Percentiles rank a stretch among this genome's conserved stretches.
Evolutionary conservation across 2,329 filamentous ascomycete genomes (phyloP).

Genomic region (Phialemoniopsis sp.): DNA sequence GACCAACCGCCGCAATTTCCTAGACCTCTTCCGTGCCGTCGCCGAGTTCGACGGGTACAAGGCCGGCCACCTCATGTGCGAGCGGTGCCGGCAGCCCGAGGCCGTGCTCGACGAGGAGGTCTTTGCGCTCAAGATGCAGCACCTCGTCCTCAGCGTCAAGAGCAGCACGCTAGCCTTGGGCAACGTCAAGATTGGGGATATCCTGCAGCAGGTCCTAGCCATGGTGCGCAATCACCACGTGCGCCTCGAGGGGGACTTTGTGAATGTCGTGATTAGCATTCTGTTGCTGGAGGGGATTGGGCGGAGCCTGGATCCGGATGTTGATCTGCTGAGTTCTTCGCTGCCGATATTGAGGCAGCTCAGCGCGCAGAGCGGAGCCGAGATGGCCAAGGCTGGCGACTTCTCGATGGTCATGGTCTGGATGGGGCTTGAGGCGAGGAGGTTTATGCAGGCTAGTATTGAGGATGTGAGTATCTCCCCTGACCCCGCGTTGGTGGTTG

Average conservation of each 20-base stretch:
- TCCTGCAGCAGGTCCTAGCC: constrained; percentile 80
- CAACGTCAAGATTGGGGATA: constrained; percentile 93
- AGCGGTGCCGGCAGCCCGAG: constrained; percentile 87
- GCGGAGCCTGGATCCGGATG: constrained; percentile 75
- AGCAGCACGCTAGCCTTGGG: constrained; percentile 85
- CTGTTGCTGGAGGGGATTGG: constrained; percentile 92
- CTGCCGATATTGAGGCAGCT: constrained; percentile 87
- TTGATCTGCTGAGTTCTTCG: constrained; percentile 82
- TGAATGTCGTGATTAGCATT: constrained; percentile 96
- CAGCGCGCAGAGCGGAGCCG: constrained; percentile 69
- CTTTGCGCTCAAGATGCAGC: constrained; percentile 95
- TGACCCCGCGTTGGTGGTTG: neutral
- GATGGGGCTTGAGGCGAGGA: constrained; percentile 83
- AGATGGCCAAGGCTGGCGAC: constrained; percentile 68
- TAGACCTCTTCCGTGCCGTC: constrained; percentile 92
- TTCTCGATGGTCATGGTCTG: constrained; percentile 87
- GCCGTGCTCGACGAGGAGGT: constrained; percentile 85
- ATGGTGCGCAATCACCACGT: constrained; percentile 96
- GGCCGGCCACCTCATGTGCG: constrained; percentile 92
- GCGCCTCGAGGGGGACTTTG: constrained; percentile 91
- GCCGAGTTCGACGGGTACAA: constrained; percentile 97
- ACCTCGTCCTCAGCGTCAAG: constrained; percentile 88
- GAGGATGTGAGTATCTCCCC: constrained; percentile 66
- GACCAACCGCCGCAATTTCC: constrained; percentile 82
- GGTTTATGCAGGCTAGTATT: constrained; percentile 84